Evolutionary conservation across 768 basidiomycete genomes (phyloP).

Genomic region (Phylloporus sp.): DNA sequence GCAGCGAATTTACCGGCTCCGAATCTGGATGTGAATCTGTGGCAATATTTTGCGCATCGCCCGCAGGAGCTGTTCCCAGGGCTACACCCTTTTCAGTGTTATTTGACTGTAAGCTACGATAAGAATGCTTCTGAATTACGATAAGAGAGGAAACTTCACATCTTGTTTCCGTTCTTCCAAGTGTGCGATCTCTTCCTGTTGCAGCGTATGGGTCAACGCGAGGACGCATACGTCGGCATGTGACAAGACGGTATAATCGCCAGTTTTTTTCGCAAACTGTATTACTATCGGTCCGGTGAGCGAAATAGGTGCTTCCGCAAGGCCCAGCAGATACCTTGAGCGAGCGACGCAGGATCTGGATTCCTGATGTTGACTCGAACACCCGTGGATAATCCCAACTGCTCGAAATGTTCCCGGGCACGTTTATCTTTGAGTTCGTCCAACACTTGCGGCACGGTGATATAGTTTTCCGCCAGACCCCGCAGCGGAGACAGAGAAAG

Average conservation of each 20-base stretch:
- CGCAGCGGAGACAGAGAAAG: slow-evolving; percentile 85
- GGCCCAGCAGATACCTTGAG: slow-evolving; percentile 45
- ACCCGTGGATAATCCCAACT: slow-evolving; percentile 69
- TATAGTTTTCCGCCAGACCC: slow-evolving; percentile 81
- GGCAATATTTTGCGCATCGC: slow-evolving; percentile 2
- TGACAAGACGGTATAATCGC: slow-evolving; percentile 91
- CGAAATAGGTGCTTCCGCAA: slow-evolving; percentile 4
- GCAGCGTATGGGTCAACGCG: slow-evolving; percentile 80
- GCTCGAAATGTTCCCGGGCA: slow-evolving; percentile 83
- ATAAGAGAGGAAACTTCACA: slow-evolving; percentile 17
- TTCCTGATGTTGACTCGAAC: slow-evolving; percentile 68
- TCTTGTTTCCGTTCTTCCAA: slow-evolving; percentile 28
- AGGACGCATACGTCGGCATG: slow-evolving; percentile 87
- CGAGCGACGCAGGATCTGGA: slow-evolving; percentile 66
- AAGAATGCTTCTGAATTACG: background rate
- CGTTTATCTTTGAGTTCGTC: slow-evolving; percentile 86
- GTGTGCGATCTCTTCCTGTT: slow-evolving; percentile 45
- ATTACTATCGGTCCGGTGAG: slow-evolving; percentile 55
- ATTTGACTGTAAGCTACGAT: slow-evolving; percentile 6
- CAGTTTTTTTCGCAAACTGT: slow-evolving; percentile 90
- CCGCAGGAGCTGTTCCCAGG: background rate
- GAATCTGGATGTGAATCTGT: background rate
- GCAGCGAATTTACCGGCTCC: slow-evolving; percentile 1
- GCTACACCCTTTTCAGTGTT: background rate
- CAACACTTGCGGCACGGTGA: slow-evolving; percentile 88